Percentiles rank a stretch among this genome's conserved stretches.
Evolutionary conservation across 805 yeast genomes (phyloP).

Genomic region (Yamadazyma endophytica): DNA sequence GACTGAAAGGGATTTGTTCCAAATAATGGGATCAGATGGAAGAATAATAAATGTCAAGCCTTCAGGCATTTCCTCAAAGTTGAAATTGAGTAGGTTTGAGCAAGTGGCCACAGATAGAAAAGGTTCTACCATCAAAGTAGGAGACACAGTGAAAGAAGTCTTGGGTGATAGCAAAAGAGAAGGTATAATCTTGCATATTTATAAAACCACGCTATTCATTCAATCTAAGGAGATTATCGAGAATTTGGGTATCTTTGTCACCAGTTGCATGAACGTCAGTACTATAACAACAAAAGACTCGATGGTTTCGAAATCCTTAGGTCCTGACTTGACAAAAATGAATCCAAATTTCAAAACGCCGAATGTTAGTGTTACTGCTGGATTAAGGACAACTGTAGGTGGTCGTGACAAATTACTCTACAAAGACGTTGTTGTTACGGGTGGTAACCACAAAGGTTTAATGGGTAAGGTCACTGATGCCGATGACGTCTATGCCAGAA

Average conservation of each 20-base stretch:
- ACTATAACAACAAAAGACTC: conserved; percentile 85
- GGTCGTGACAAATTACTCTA: conserved; percentile 82
- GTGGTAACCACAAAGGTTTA: conserved; percentile 93
- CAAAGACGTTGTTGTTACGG: conserved; percentile 78
- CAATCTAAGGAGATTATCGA: conserved; percentile 76
- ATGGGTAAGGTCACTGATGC: conserved; percentile 93
- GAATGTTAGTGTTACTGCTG: conserved; percentile 35
- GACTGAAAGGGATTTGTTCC: conserved; percentile 83
- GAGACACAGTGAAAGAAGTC: conserved; percentile 86
- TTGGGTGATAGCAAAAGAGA: conserved; percentile 69
- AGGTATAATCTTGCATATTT: conserved; percentile 84
- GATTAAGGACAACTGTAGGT: conserved; percentile 47
- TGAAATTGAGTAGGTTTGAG: conserved; percentile 59
- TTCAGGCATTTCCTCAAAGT: conserved; percentile 74
- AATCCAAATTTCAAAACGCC: conserved; percentile 76
- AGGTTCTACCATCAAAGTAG: conserved; percentile 82
- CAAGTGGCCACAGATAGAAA: conserved; percentile 81
- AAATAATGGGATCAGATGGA: conserved; percentile 79
- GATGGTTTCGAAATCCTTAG: conserved; percentile 48
- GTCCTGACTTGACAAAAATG: conserved; percentile 75
- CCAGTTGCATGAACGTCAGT: conserved; percentile 67
- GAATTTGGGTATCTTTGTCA: conserved; percentile 88
- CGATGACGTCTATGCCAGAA: conserved; percentile 85
- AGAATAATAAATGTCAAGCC: conserved; percentile 69
- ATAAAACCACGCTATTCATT: conserved; percentile 73